phyloP scores from a whole-genome alignment of 192 early-diverging fungal species.

The Physocladia obscura region DNA sequence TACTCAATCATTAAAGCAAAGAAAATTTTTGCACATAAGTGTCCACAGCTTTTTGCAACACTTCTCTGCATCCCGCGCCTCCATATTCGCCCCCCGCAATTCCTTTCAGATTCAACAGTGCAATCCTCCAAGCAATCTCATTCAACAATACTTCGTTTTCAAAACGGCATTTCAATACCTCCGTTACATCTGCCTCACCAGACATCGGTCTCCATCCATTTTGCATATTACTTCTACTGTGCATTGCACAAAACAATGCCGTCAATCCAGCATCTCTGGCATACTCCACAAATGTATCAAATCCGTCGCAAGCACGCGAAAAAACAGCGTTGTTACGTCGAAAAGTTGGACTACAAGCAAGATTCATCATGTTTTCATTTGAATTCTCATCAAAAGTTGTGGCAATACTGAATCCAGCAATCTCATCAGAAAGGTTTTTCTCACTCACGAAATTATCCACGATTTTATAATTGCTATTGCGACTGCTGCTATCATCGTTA shows the following conservation, averaged over 20 bases:
- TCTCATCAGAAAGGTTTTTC: not conserved
- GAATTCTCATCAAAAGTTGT: slow-evolving; percentile 3
- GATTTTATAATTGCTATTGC: not conserved
- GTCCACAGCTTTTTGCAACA: slow-evolving; percentile 58
- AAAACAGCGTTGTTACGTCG: slow-evolving; percentile 56
- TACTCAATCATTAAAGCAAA: too few relatives aligned
- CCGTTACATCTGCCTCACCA: slow-evolving; percentile 28
- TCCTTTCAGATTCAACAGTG: slow-evolving; percentile 41
- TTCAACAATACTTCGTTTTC: slow-evolving; percentile 52
- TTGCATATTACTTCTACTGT: not conserved
- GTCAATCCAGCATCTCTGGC: not conserved
- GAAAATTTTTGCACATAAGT: slow-evolving; percentile 41
- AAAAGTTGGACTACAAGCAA: slow-evolving; percentile 37
- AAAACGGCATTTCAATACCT: slow-evolving; percentile 31
- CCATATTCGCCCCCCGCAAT: slow-evolving; percentile 26
- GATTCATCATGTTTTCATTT: slow-evolving; percentile 1
- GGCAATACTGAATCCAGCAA: not conserved
- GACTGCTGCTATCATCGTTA: not conserved
- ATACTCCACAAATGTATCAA: not conserved
- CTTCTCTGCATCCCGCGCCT: slow-evolving; percentile 34
- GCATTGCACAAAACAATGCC: not conserved
- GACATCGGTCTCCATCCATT: too few relatives aligned
- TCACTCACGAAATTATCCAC: not conserved
- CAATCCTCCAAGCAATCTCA: slow-evolving; percentile 69
- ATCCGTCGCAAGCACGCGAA: slow-evolving; percentile 24